phyloP scores from a whole-genome alignment of 1,284 basidiomycete species.

The Volvariella volvacea region DNA sequence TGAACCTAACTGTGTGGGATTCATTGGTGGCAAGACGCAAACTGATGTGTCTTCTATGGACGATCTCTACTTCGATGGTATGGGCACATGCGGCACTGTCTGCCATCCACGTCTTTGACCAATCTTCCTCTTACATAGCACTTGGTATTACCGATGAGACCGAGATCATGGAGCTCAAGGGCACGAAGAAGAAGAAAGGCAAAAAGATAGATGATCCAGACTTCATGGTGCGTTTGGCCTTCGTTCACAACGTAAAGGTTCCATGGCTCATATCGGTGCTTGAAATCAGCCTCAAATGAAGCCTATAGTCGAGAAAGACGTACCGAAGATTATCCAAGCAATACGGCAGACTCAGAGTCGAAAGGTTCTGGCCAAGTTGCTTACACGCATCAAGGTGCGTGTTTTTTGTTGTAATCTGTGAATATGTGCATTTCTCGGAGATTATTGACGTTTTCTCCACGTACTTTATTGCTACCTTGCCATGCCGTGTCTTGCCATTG shows the following conservation, averaged over 20 bases:
- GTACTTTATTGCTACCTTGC: not conserved
- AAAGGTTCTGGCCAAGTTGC: slow-evolving; percentile 77
- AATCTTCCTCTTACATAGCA: slow-evolving; percentile 46
- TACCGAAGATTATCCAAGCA: slow-evolving; percentile 88
- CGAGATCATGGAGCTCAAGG: slow-evolving; percentile 75
- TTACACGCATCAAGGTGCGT: slow-evolving; percentile 79
- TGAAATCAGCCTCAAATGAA: slow-evolving; percentile 59
- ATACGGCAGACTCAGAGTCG: slow-evolving; percentile 86
- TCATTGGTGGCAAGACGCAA: slow-evolving; percentile 97
- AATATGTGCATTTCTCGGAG: not conserved
- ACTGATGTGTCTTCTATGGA: slow-evolving; percentile 94
- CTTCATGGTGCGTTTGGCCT: slow-evolving; percentile 56
- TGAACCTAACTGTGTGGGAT: slow-evolving; percentile 93
- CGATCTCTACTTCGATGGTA: slow-evolving; percentile 91
- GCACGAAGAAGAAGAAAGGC: slow-evolving; percentile 85
- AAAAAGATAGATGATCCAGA: slow-evolving; percentile 90
- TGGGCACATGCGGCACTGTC: slow-evolving; percentile 16
- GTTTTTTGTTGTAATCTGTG: not conserved
- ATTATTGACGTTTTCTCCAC: not conserved
- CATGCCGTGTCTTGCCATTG: not conserved
- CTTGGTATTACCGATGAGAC: slow-evolving; percentile 93
- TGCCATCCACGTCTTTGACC: slow-evolving; percentile 3
- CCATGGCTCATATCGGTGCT: slow-evolving; percentile 6
- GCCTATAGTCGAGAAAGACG: slow-evolving; percentile 73
- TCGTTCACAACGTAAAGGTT: not conserved